phyloP scores from a whole-genome alignment of 2,329 filamentous ascomycete genomes.

The Ascochyta pisi region DNA sequence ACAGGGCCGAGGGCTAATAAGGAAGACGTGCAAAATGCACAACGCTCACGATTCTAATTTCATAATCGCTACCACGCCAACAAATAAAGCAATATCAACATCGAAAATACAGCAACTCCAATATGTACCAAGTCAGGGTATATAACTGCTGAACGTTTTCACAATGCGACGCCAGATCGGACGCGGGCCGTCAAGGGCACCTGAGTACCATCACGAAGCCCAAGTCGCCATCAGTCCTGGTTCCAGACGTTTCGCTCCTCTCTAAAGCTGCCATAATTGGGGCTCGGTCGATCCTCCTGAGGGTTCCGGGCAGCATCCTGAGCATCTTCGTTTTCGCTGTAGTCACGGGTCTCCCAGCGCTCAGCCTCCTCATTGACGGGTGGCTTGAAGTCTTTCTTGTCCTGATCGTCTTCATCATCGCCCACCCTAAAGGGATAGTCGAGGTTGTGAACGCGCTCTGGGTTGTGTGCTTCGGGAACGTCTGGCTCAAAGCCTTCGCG shows the following conservation, averaged over 20 bases:
- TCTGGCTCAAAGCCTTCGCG: conserved; percentile 63
- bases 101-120: conserved; percentile 7
- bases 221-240: conserved; percentile 17
- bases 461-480: conserved; percentile 50
- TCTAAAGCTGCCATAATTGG: conserved; percentile 52
- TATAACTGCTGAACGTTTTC: conserved; percentile 9
- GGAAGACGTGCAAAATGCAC: no score
- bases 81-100: neutral
- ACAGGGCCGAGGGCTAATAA: no score
- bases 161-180: neutral
- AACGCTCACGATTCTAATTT: neutral
- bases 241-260: conserved; percentile 53
- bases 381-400: conserved; percentile 42
- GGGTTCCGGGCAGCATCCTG: conserved; percentile 17
- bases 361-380: conserved; percentile 52
- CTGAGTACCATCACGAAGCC: neutral
- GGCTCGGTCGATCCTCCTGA: conserved; percentile 31
- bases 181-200: neutral
- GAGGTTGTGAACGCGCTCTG: conserved; percentile 54
- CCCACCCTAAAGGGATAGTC: conserved; percentile 53
- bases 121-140: conserved; percentile 15
- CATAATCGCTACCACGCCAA: neutral
- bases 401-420: conserved; percentile 47
- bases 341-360: conserved; percentile 52
- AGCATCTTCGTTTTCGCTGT: conserved; percentile 31